Evolutionary conservation across 306 rosid species (phyloP).

Genomic region (Rosa persica): DNA sequence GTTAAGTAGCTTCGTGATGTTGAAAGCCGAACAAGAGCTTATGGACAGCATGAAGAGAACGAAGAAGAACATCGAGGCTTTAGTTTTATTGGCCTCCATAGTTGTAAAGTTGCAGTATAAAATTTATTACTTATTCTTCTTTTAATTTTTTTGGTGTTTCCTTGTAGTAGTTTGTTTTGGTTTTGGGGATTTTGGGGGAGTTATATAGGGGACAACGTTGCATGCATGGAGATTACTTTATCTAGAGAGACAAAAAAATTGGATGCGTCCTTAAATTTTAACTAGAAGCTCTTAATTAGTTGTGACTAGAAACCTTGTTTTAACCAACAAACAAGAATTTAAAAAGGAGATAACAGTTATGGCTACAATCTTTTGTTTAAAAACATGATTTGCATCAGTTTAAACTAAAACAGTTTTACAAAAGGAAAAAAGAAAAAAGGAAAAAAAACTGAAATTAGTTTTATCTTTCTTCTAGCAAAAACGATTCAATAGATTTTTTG

Average conservation of each 20-base stretch:
- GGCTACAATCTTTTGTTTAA: too few relatives aligned
- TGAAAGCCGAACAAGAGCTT: conserved; percentile 28
- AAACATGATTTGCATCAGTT: too few relatives aligned
- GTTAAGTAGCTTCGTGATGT: conserved; percentile 39
- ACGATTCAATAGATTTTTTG: too few relatives aligned
- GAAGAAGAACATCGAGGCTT: background rate
- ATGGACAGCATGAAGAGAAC: conserved; percentile 23
- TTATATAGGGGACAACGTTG: background rate
- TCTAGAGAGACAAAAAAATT: background rate
- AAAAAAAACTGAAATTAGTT: too few relatives aligned
- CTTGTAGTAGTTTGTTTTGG: background rate
- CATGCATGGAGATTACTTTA: background rate
- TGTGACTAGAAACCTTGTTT: background rate
- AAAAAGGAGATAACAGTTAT: background rate
- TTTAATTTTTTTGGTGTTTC: too few relatives aligned
- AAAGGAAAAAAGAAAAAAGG: too few relatives aligned
- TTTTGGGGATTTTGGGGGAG: background rate
- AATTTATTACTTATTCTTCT: background rate
- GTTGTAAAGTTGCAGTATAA: background rate
- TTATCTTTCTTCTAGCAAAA: too few relatives aligned
- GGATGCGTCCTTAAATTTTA: too few relatives aligned
- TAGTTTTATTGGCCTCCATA: background rate
- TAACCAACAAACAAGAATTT: background rate
- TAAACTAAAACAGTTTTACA: background rate
- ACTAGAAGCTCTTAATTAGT: background rate